Evolutionary conservation across 306 rosid genomes (phyloP), one percentile per base, ranked within the genome.

Genomic region (Cucurbita moschata): DNA sequence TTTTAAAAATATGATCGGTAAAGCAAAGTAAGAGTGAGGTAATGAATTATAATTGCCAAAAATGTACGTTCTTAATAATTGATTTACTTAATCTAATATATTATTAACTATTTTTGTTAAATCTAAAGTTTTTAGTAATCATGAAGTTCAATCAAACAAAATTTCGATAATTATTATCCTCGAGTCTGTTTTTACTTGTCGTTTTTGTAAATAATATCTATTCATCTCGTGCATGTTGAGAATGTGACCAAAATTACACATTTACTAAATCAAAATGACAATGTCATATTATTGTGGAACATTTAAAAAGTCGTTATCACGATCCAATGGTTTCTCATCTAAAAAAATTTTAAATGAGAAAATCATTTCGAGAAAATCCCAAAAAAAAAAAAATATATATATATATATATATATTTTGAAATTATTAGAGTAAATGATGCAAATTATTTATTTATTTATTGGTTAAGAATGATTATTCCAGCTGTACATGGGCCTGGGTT

Each of bases 401-500:
- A 62, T 62, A 26, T 26, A 19, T 19, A 19, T 19, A 19, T 19
- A 19, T 19, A 19, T 19, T 0, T 19, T 19, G 13, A 16, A 63
- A 64, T 40, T n/a, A 39, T 64, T 42, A 16, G 6, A 37, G 71
- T 64, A n/a, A 64, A 64, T 64, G 8, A 64, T 64, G 52, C 51
- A 42, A 30, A 35, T 64, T 40, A 42, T 62, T 38, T 62, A 37
- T 38, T 4, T 15, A 15, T 15, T 5, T 40, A n/a, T n/a, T 39
- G 9, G 6, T 63, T 8, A n/a, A 64, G 43, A 68, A 69, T 46
- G 7, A 69, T 46, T 21, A 69, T 23, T 69, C 82, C 79, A 81
- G 84, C 84, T 83, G 87, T 80, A 66, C 19, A 66, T 72, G 82
- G 86, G 84, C 80, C 86, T 77, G 51, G 49, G 10, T 50, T 55